Evolutionary conservation across 192 early-diverging fungal genomes (phyloP), one percentile per base, ranked within the genome.

Genomic region (Coemansia sp.): DNA sequence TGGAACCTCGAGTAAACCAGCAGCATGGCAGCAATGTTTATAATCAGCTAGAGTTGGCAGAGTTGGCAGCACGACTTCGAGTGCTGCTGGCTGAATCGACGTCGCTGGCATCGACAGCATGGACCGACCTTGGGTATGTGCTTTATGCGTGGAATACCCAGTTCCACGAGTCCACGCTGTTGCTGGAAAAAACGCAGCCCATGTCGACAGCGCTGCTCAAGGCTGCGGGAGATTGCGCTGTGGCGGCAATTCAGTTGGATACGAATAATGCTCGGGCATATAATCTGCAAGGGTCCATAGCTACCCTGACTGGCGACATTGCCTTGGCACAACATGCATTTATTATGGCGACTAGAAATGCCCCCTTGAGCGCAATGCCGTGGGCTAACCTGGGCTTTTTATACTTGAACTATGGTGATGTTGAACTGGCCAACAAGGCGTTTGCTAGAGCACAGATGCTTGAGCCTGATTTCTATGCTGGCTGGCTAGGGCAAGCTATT

Each of bases 331-430:
- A 97, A 63, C 88, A 94, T 60, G 84, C 91, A 1, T 85, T 95
- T 56, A 88, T 96, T 55, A 80, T 84, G 61, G 82, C 95, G 12
- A 81, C 87, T 28, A 85, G 90, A 44, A 76, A 73, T 42, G 84
- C 88, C 43, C 61, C 84, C 5, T 73, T 82, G 41, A 87, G 85
- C 57, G 75, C 83, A 1, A 53, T 80, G 15, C 71, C 87, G 7
- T 97, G 93, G 93, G 81, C 84, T 1, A 94, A 93, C 65, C 76
- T 92, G 31, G 95, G 92, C 5, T 87, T 83, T 62, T 68, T 95
- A 13, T 94, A 87, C 65, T 56, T 93, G 44, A 60, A 84, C 6
- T 68, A 19, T 35, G 63, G 56, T 45, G 93, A 97, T 52, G 43
- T 83, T 12, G 91, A 91, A 26, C 80, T 97, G 21, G 87, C 91